A percentile compares a stretch with the other conserved stretches of the same genome.
Evolutionary conservation across 208 protist species (phyloP).

Genomic region (Wallacemonas rigidus): DNA sequence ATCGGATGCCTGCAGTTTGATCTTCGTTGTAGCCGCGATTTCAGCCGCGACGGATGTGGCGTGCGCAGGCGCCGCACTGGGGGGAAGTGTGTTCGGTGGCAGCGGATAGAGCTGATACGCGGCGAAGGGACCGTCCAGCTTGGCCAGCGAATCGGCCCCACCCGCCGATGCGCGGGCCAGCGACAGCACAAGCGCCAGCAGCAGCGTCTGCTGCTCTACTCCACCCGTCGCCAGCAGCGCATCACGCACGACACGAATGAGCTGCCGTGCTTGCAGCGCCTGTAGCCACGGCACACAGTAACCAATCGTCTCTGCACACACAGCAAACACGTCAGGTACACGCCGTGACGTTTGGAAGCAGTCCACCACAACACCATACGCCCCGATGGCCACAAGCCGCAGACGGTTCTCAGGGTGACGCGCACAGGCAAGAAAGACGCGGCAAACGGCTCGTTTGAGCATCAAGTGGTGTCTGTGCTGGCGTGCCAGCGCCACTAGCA

Average conservation of each 20-base stretch:
- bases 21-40: neutral
- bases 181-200: constrained; percentile 44
- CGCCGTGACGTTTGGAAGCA: constrained; percentile 15
- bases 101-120: constrained; percentile 35
- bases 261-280: constrained; percentile 51
- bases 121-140: constrained; percentile 7
- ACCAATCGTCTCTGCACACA: constrained; percentile 46
- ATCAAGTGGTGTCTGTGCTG: constrained; percentile 31
- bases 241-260: constrained; percentile 43
- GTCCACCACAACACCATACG: constrained; percentile 37
- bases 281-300: constrained; percentile 54
- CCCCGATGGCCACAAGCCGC: constrained; percentile 41
- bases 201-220: constrained; percentile 32
- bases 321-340: constrained; percentile 36
- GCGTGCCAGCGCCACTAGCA: constrained; percentile 30
- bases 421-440: constrained; percentile 48
- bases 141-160: neutral
- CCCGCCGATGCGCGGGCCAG: constrained; percentile 20
- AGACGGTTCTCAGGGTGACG: constrained; percentile 34
- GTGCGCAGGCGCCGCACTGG: no score
- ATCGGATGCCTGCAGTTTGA: neutral
- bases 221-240: constrained; percentile 40
- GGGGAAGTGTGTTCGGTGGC: constrained; percentile 12
- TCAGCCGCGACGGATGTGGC: no score
- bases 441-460: constrained; percentile 37